phyloP scores from a whole-genome alignment of 2,329 filamentous ascomycete genomes.

The Pestalotiopsis sp. region DNA sequence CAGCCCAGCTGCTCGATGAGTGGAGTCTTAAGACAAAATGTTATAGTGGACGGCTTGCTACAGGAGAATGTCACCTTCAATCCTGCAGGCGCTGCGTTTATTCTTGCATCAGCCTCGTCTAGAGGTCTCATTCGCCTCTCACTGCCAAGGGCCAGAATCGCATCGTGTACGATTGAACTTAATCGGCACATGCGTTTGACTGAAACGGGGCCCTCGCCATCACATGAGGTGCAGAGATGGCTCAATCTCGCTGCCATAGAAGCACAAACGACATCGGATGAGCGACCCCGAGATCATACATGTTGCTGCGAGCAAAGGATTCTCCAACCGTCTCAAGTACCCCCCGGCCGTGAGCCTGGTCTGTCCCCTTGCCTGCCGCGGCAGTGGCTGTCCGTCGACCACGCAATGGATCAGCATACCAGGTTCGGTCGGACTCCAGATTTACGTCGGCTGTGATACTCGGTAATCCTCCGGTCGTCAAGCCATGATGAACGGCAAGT shows the following conservation, averaged over 20 bases:
- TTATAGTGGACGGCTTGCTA: neutral
- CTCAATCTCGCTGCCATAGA: neutral
- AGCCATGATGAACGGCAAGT: neutral
- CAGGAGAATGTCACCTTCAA: neutral
- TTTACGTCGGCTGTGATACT: neutral
- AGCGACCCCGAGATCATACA: neutral
- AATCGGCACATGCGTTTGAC: neutral
- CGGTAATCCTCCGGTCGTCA: neutral
- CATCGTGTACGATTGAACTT: neutral
- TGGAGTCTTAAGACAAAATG: neutral
- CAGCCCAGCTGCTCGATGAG: neutral
- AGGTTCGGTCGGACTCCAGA: neutral
- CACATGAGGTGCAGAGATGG: neutral
- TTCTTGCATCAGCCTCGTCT: neutral
- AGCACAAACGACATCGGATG: neutral
- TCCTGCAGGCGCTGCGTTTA: neutral
- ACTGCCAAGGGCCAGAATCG: neutral
- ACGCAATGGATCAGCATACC: slow-evolving; percentile 4
- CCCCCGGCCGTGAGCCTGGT: neutral
- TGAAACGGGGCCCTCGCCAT: neutral
- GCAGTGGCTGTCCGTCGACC: slow-evolving; percentile 1
- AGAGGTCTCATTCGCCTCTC: neutral
- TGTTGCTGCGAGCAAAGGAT: neutral
- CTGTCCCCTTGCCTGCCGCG: neutral
- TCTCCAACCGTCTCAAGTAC: neutral